These are phyloP conservation scores for Aspergillus terreus DNA, from an alignment of 2,329 filamentous ascomycete species.

Conservation along the genomic window DNA sequence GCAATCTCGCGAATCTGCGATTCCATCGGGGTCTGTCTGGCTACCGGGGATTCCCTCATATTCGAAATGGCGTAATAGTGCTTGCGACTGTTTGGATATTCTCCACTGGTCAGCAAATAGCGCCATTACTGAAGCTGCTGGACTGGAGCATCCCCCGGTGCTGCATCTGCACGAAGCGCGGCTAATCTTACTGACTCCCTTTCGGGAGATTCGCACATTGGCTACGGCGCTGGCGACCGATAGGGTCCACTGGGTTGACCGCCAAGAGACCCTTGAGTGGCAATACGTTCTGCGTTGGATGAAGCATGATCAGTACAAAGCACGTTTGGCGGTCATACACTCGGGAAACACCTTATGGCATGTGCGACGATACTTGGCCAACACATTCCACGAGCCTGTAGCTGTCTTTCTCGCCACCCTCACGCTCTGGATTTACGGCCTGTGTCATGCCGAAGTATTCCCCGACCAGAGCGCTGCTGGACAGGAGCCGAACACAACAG, in stretches of 20 bases:
- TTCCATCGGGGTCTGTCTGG: conserved; percentile 40
- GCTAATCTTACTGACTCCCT: conserved; percentile 50
- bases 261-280: conserved; percentile 30
- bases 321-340: conserved; percentile 55
- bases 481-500: conserved; percentile 29
- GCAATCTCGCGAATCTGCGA: conserved; percentile 32
- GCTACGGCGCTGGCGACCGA: conserved; percentile 33
- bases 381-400: conserved; percentile 47
- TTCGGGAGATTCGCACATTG: conserved; percentile 44
- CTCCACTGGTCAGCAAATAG: conserved; percentile 58
- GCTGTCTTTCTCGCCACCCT: conserved; percentile 46
- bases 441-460: conserved; percentile 25
- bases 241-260: conserved; percentile 28
- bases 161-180: conserved; percentile 55
- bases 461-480: conserved; percentile 26
- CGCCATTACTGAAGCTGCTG: conserved; percentile 46
- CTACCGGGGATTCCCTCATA: conserved; percentile 47
- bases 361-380: conserved; percentile 47
- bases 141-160: conserved; percentile 53
- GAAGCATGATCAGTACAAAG: conserved; percentile 52
- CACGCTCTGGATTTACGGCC: conserved; percentile 47
- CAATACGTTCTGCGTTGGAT: conserved; percentile 49
- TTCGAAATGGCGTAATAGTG: conserved; percentile 44
- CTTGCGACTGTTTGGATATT: conserved; percentile 49
- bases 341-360: conserved; percentile 53